Conservation (phyloP, 345 rosid species). For the Aquilaria yunnanensis region DNA sequence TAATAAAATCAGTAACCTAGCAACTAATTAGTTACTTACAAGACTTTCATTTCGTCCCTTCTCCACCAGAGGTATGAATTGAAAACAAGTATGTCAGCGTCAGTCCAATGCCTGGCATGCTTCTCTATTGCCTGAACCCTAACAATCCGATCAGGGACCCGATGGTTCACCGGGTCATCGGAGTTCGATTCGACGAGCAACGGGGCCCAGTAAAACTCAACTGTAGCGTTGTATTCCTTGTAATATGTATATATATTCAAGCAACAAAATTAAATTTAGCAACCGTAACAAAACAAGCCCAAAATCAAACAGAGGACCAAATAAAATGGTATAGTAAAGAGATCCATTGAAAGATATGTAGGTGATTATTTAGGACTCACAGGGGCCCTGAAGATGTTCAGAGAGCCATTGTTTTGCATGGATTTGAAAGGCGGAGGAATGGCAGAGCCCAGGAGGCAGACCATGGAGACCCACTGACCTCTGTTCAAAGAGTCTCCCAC, state of each 20-base stretch:
- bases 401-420: constrained; percentile 59
- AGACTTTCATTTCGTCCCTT: constrained; percentile 50
- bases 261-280: constrained; percentile 6
- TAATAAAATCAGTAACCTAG: neutral
- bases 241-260: neutral
- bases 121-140: constrained; percentile 72
- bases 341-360: neutral
- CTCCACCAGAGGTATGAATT: constrained; percentile 97
- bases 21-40: constrained; percentile 41
- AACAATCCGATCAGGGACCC: constrained; percentile 60
- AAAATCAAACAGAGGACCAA: neutral
- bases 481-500: constrained; percentile 92
- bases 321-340: neutral
- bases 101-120: constrained; percentile 79
- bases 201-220: constrained; percentile 94
- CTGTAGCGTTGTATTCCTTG: constrained; percentile 77
- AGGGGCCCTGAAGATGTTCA: constrained; percentile 38
- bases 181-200: constrained; percentile 92
- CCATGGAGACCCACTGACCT: constrained; percentile 94
- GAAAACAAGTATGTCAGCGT: constrained; percentile 64
- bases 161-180: constrained; percentile 72
- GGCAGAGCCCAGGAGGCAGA: constrained; percentile 66
- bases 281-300: constrained; percentile 1
- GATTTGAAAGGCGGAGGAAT: constrained; percentile 45
- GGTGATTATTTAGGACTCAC: constrained; percentile 21